Percentiles rank a stretch among this genome's conserved stretches.
These are phyloP conservation scores for Passiflora organensis DNA, from an alignment of 345 rosid genomes.

Conservation along the genomic window DNA sequence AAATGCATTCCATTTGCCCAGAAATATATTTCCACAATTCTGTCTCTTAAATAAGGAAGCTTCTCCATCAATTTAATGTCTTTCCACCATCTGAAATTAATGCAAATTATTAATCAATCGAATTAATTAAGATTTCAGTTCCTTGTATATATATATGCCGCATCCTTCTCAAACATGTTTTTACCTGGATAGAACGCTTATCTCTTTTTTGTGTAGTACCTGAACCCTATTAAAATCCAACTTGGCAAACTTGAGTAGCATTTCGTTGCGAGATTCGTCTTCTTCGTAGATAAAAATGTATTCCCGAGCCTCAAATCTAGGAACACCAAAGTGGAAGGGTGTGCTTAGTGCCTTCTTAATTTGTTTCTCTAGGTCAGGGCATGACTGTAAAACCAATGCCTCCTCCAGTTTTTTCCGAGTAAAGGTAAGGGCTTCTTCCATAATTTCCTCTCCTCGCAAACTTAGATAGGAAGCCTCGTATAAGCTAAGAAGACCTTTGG, in stretches of 20 bases:
- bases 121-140: background rate
- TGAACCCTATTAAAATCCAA: conserved; percentile 32
- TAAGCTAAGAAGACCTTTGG: conserved; percentile 26
- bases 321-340: conserved; percentile 16
- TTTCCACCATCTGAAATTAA: conserved; percentile 36
- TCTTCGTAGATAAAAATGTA: conserved; percentile 25
- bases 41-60: conserved; percentile 34
- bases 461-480: conserved; percentile 38
- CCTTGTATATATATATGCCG: background rate
- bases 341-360: background rate
- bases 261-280: conserved; percentile 10
- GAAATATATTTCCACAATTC: conserved; percentile 36
- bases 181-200: conserved; percentile 16
- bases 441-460: conserved; percentile 24
- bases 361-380: conserved; percentile 10
- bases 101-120: background rate
- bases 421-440: conserved; percentile 35
- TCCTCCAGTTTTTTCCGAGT: too few relatives aligned
- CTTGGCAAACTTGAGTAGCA: conserved; percentile 20
- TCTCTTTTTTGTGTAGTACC: conserved; percentile 24
- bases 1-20: conserved; percentile 25
- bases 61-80: conserved; percentile 19
- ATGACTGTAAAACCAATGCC: too few relatives aligned
- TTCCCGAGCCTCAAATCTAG: conserved; percentile 18
- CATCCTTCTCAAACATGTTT: too few relatives aligned